phyloP scores from a whole-genome alignment of 139 green algal genomes.

The Asterochloris sp. region DNA sequence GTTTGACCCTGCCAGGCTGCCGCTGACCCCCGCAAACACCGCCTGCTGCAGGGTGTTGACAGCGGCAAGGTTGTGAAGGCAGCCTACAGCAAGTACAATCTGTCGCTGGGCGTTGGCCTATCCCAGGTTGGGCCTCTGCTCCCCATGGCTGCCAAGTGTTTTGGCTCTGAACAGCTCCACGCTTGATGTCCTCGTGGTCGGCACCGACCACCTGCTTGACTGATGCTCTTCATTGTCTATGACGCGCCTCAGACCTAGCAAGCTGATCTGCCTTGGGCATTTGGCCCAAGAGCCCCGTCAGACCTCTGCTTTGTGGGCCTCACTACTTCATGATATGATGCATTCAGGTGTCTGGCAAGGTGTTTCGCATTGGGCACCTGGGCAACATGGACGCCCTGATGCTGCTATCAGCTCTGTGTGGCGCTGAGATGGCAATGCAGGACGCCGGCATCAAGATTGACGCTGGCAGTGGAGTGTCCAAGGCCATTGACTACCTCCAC shows the following conservation, averaged over 20 bases:
- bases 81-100: slow-evolving; percentile 94
- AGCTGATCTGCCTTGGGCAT: background rate
- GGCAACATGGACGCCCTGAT: slow-evolving; percentile 98
- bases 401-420: slow-evolving; percentile 75
- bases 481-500: slow-evolving; percentile 78
- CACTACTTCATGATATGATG: slow-evolving; percentile 22
- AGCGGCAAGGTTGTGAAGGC: slow-evolving; percentile 82
- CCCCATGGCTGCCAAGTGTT: too few relatives aligned
- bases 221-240: background rate
- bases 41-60: slow-evolving; percentile 65
- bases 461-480: slow-evolving; percentile 69
- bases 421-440: slow-evolving; percentile 92
- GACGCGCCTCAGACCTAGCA: background rate
- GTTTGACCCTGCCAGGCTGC: too few relatives aligned
- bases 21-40: too few relatives aligned
- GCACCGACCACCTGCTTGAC: background rate
- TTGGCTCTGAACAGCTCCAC: too few relatives aligned
- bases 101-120: slow-evolving; percentile 92
- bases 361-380: slow-evolving; percentile 96
- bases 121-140: slow-evolving; percentile 42
- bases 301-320: background rate
- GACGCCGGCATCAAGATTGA: slow-evolving; percentile 72
- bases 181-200: background rate
- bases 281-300: background rate
- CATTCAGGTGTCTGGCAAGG: slow-evolving; percentile 80